These are phyloP conservation scores for Phytophthora idaei DNA, from an alignment of 352 stramenopile genomes.

Conservation along the genomic window DNA sequence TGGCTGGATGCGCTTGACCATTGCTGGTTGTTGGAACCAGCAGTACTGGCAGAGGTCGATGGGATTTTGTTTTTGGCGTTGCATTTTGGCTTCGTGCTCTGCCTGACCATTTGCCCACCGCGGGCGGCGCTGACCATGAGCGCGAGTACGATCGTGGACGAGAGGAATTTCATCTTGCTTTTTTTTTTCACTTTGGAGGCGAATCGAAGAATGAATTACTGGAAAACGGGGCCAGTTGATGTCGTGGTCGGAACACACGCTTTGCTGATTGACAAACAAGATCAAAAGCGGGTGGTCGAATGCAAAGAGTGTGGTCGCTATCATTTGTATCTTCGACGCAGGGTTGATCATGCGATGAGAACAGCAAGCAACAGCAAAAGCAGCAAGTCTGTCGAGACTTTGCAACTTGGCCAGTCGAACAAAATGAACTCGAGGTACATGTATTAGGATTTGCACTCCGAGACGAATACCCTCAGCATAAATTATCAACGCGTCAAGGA, in stretches of 20 bases:
- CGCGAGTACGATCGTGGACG: slow-evolving; percentile 20
- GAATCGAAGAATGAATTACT: slow-evolving; percentile 20
- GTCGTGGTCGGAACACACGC: slow-evolving; percentile 7
- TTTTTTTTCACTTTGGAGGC: not conserved
- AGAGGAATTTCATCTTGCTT: slow-evolving; percentile 29
- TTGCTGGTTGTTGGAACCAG: slow-evolving; percentile 15
- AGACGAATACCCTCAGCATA: not conserved
- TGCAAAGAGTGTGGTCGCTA: slow-evolving; percentile 19
- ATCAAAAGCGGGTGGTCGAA: slow-evolving; percentile 14
- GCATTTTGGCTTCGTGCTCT: slow-evolving; percentile 26
- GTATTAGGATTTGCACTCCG: slow-evolving; percentile 1
- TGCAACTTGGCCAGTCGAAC: slow-evolving; percentile 20
- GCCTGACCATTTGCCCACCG: slow-evolving; percentile 13
- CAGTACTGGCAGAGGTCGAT: not conserved
- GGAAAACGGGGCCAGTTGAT: not conserved
- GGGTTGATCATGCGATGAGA: slow-evolving; percentile 20
- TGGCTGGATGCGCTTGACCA: slow-evolving; percentile 9
- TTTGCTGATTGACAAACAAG: slow-evolving; percentile 6
- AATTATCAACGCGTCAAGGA: slow-evolving; percentile 2
- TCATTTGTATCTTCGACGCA: slow-evolving; percentile 31
- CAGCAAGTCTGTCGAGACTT: slow-evolving; percentile 2
- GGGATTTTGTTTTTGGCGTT: slow-evolving; percentile 21
- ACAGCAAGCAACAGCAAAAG: not conserved
- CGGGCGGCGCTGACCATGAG: slow-evolving; percentile 15
- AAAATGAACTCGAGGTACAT: not conserved